phyloP scores from a whole-genome alignment of 2,329 filamentous ascomycete species.

The Blastomyces percursus region DNA sequence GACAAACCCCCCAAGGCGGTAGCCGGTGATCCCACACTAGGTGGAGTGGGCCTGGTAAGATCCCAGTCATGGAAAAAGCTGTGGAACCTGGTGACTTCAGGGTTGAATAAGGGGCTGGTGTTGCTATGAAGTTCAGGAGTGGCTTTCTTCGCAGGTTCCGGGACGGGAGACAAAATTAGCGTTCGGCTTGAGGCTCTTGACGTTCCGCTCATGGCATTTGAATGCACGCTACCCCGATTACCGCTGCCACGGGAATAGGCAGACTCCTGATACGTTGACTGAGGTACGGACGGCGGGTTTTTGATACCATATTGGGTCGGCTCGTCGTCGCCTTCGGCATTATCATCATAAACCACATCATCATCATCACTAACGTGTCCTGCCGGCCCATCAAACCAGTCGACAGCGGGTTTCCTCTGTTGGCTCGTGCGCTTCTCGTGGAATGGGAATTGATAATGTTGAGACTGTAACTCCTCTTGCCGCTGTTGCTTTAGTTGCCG shows the following conservation, averaged over 20 bases:
- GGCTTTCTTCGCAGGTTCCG: slow-evolving; percentile 4
- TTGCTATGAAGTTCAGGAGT: slow-evolving; percentile 1
- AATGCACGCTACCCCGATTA: slow-evolving; percentile 4
- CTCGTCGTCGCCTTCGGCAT: slow-evolving; percentile 5
- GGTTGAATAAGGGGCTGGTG: background rate
- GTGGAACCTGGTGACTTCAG: slow-evolving; percentile 4
- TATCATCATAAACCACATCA: slow-evolving; percentile 19
- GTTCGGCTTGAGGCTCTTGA: slow-evolving; percentile 9
- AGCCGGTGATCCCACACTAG: background rate
- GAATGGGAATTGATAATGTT: slow-evolving; percentile 12
- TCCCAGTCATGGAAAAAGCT: slow-evolving; percentile 16
- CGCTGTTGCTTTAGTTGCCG: background rate
- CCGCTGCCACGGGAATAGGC: slow-evolving; percentile 5
- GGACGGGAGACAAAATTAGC: slow-evolving; percentile 1
- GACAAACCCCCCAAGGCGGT: slow-evolving; percentile 15
- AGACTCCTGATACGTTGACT: slow-evolving; percentile 2
- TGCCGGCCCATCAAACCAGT: slow-evolving; percentile 28
- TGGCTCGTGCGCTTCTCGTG: background rate
- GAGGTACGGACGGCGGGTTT: slow-evolving; percentile 8
- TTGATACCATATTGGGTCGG: background rate
- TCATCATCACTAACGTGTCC: slow-evolving; percentile 23
- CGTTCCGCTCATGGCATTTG: slow-evolving; percentile 1
- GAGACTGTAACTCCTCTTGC: slow-evolving; percentile 1
- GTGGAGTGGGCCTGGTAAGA: slow-evolving; percentile 6
- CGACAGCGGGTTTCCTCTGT: slow-evolving; percentile 8